Evolutionary conservation across 768 basidiomycete genomes (phyloP), one percentile per base, ranked within the genome.

Genomic region (Leucocoprinus leucothites): DNA sequence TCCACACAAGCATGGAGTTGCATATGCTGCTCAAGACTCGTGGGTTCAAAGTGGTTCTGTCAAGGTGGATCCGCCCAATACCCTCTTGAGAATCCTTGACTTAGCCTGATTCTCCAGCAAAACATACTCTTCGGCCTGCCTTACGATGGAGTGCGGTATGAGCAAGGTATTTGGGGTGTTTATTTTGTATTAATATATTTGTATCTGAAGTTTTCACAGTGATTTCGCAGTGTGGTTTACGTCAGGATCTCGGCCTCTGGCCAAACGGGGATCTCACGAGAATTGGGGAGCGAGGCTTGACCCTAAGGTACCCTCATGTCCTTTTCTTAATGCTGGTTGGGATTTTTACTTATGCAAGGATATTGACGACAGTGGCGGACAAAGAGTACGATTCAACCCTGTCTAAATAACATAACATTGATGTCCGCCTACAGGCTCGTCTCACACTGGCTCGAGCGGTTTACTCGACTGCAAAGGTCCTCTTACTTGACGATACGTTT

Each of bases 21-120:
- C 87, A 5, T 91, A 89, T 66, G 85, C 87, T 6, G 85, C 85
- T 1, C 90, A 94, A 64, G 88, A 90, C 63, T 83, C 87, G 1
- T 94, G 89, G 89, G 83, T 91, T 9, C 80, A 86, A 67, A 90
- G 87, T 57, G 86, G 84, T 54, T 89, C 87, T 0, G 85, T 89
- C 48, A 75, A 71, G 63, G 84, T 82, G 40, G 28, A 11, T 5
- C 31, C 31, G 31, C 58, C 49, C 24, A 14, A 44, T 26, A n/a
- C 3, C 13, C 14, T 16, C 5, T 31, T 18, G 28, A 22, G 3
- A 22, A 14, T 31, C 14, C 13, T 26, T 35, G 18, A 36, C 35
- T 28, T 1, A 38, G 18, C 19, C 8, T 31, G 26, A 5, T 28
- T 35, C 34, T 28, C 19, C 48, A 80, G 73, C 85, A 91, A 42